phyloP scores from a whole-genome alignment of 257 asterid genomes.

The Salvia miltiorrhiza region DNA sequence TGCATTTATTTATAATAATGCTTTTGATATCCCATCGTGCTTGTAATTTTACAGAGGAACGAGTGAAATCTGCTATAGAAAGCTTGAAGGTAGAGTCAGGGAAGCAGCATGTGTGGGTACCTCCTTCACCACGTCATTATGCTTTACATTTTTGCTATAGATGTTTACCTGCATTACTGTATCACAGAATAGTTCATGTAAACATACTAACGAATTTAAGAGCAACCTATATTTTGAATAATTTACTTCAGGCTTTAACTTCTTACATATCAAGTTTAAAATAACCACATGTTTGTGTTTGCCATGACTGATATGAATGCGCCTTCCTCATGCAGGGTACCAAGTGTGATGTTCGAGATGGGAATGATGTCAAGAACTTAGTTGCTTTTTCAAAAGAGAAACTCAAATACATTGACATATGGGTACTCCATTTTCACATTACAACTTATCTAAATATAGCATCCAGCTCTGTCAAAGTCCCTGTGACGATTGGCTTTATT shows the following conservation, averaged over 20 bases:
- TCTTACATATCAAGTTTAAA: not conserved
- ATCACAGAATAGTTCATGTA: not conserved
- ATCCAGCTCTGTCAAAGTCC: not conserved
- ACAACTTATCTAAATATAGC: not conserved
- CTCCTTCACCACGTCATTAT: constrained; percentile 53
- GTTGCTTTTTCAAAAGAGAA: constrained; percentile 73
- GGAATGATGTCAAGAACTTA: constrained; percentile 65
- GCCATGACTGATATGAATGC: constrained; percentile 14
- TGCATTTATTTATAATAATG: not conserved
- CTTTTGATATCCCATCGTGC: constrained; percentile 5
- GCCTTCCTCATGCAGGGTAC: constrained; percentile 66
- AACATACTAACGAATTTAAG: constrained; percentile 2
- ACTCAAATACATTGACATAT: constrained; percentile 73
- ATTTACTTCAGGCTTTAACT: constrained; percentile 8
- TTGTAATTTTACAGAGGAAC: constrained; percentile 57
- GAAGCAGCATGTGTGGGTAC: constrained; percentile 99
- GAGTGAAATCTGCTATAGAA: constrained; percentile 66
- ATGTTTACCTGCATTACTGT: not conserved
- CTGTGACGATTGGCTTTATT: not conserved
- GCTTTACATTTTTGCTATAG: constrained; percentile 10
- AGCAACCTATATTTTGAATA: constrained; percentile 1
- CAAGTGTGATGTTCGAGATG: constrained; percentile 79
- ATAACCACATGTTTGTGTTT: not conserved
- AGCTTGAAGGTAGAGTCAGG: constrained; percentile 66
- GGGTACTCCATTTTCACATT: constrained; percentile 52